Base-by-base conservation (phyloP, 176 grass and related monocot species). In the Oryza nivara region DNA sequence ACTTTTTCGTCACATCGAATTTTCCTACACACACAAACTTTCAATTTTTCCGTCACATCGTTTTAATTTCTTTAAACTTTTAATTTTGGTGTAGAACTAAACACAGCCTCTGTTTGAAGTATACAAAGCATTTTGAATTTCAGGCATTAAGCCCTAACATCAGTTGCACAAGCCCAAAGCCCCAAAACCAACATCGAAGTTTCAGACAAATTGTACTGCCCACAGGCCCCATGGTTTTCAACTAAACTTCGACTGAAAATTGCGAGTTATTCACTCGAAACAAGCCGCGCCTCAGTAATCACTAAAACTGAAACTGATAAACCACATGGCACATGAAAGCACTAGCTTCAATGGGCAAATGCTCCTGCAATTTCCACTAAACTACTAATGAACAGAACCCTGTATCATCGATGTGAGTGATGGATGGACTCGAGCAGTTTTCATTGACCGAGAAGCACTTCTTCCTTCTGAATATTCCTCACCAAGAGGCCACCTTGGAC, bases 361-460 rank as follows among this genome's bases (percentile, higher is more conserved):
- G 11, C 72, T 76, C 73, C 77, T 89, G 72, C 11, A 61, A 77
- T 82, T 35, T 60, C 34, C 20, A 78, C 35, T 36, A 10, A 79
- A 86, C 68, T 90, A 87, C 56, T 63, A 76, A 56, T 41, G 77
- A 67, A 88, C 51, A 79, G 96, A 90, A 71, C 80, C 86, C 84
- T 90, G 85, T 74, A 93, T 93, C 73, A 98, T 98, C 22, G 96
- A 98, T 41, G 96, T 98, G 67, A 98, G 91, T 48, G 96, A 95
- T 68, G 91, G 96, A 85, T 95, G 89, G 41, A 93, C 41, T 41
- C 96, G 81, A 65, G 96, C 91, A 7, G 84, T 94, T 84, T 92
- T 98, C 45, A 95, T 11, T n/a, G 93, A 98, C 43, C 93, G 89
- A 40, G 96, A 86, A 23, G 66, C 80, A 35, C 91, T 95, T 88